phyloP scores from a whole-genome alignment of 306 rosid genomes.

The Carpinus viminea region DNA sequence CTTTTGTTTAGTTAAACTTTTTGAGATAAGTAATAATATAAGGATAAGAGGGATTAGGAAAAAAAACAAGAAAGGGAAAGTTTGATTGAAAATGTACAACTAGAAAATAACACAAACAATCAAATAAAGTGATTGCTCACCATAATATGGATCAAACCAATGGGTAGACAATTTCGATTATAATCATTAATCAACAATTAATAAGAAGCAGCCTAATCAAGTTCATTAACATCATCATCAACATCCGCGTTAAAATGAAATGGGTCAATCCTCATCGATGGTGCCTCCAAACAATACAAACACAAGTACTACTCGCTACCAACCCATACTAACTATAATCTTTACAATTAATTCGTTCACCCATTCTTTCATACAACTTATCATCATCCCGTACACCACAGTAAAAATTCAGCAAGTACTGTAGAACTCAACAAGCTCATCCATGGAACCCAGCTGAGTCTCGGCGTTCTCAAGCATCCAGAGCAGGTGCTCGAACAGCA shows the following conservation, averaged over 20 bases:
- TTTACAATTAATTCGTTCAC: slow-evolving; percentile 27
- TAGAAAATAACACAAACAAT: background rate
- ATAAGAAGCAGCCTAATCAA: background rate
- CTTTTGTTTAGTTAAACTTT: background rate
- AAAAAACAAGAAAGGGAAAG: background rate
- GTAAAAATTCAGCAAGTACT: slow-evolving; percentile 40
- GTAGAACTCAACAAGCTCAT: slow-evolving; percentile 82
- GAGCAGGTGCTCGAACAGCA: slow-evolving; percentile 83
- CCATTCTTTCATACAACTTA: background rate
- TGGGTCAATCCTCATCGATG: slow-evolving; percentile 18
- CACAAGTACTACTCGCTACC: background rate
- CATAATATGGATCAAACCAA: background rate
- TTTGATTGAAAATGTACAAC: background rate
- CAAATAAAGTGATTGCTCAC: background rate
- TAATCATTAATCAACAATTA: too few species aligned
- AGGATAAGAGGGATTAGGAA: background rate
- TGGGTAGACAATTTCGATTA: background rate
- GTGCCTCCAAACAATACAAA: slow-evolving; percentile 14
- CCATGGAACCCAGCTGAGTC: slow-evolving; percentile 73
- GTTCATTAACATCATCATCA: slow-evolving; percentile 17
- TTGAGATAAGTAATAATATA: too few species aligned
- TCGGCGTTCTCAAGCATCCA: slow-evolving; percentile 86
- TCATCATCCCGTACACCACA: background rate
- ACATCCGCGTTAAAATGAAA: background rate
- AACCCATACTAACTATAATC: slow-evolving; percentile 10